phyloP scores from a whole-genome alignment of 106 monocot species.

The Gastrodia elata region DNA sequence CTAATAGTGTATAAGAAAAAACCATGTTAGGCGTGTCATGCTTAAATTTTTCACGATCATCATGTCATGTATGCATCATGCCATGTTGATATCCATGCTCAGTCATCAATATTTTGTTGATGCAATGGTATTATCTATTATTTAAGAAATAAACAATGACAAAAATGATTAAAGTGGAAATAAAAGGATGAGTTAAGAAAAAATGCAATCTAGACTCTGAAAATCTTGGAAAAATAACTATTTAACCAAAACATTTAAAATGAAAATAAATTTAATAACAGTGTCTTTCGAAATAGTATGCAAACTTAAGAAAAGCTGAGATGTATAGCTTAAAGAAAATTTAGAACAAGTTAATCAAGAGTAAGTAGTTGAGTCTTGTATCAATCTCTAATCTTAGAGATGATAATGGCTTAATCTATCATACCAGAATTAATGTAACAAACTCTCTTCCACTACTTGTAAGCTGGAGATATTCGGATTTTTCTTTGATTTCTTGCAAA shows the following conservation, averaged over 20 bases:
- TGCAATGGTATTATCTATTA: not conserved
- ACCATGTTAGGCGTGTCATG: too few species aligned
- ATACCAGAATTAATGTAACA: slow-evolving; percentile 35
- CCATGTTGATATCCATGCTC: too few species aligned
- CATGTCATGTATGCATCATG: too few species aligned
- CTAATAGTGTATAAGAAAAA: too few species aligned
- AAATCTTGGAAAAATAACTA: not conserved
- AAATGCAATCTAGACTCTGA: not conserved
- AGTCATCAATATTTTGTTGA: not conserved
- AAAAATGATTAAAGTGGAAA: not conserved
- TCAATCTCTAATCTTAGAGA: not conserved
- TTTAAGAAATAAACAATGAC: not conserved
- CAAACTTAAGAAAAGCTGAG: not conserved
- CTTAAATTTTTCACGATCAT: too few species aligned
- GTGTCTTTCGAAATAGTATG: not conserved
- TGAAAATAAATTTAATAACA: not conserved
- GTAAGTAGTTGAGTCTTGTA: not conserved
- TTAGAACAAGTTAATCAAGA: not conserved
- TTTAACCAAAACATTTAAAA: not conserved
- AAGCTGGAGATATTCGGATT: slow-evolving; percentile 27
- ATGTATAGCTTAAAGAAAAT: not conserved
- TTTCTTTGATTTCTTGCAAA: slow-evolving; percentile 5
- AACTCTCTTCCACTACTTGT: slow-evolving; percentile 39
- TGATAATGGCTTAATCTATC: not conserved
- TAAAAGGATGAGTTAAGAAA: not conserved